These are phyloP conservation scores for Peterozyma toletana DNA, from an alignment of 805 yeast species.

Conservation along the genomic window DNA sequence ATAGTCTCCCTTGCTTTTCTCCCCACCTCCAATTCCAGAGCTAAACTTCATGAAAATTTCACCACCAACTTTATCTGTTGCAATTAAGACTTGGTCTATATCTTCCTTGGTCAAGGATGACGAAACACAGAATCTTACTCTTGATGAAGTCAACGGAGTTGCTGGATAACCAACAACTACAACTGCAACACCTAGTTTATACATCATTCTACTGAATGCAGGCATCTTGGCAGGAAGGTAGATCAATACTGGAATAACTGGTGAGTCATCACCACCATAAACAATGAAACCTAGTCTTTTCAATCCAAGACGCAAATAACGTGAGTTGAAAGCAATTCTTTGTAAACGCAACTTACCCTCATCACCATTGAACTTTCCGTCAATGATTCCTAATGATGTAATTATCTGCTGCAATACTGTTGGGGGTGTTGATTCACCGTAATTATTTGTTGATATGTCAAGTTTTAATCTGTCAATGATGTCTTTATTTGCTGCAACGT, in stretches of 20 bases:
- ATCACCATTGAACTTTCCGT: slow-evolving; percentile 81
- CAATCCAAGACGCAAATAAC: slow-evolving; percentile 86
- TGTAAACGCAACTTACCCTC: slow-evolving; percentile 89
- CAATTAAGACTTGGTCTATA: slow-evolving; percentile 69
- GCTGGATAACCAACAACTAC: slow-evolving; percentile 98
- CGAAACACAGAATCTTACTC: slow-evolving; percentile 90
- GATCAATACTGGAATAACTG: slow-evolving; percentile 83
- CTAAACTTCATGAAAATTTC: slow-evolving; percentile 65
- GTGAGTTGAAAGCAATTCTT: slow-evolving; percentile 91
- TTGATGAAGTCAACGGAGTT: slow-evolving; percentile 81
- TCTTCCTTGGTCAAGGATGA: slow-evolving; percentile 91
- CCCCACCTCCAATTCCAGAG: slow-evolving; percentile 68
- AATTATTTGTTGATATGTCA: slow-evolving; percentile 62
- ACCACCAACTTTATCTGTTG: slow-evolving; percentile 75
- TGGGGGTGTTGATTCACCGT: slow-evolving; percentile 86
- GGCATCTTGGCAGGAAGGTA: slow-evolving; percentile 95
- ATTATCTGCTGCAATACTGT: slow-evolving; percentile 86
- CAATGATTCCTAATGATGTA: slow-evolving; percentile 70
- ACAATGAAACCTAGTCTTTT: slow-evolving; percentile 91
- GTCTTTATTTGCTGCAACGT: slow-evolving; percentile 68
- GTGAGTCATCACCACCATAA: slow-evolving; percentile 93
- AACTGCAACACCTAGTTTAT: slow-evolving; percentile 77
- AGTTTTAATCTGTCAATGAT: slow-evolving; percentile 71
- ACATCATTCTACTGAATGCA: slow-evolving; percentile 76
- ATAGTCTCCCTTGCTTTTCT: slow-evolving; percentile 44